Base-by-base conservation (phyloP, 2,329 filamentous ascomycete species). In the Sarocladium oryzae region DNA sequence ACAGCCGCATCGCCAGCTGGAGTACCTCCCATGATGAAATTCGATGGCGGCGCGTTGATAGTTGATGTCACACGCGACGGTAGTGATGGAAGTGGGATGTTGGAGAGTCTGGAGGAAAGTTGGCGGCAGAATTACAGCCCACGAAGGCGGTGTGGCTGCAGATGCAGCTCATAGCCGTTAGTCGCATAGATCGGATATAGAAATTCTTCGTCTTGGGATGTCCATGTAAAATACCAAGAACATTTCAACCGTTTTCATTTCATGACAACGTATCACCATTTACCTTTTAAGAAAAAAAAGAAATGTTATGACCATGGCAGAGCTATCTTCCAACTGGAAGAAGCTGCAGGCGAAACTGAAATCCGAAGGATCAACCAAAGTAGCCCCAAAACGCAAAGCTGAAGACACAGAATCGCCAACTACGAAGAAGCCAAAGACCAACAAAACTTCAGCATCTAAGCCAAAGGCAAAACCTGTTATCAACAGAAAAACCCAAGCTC, bases 291-390 rank as follows among this genome's bases (percentile, higher is more conserved):
- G 4, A 48, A 33, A 21, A 4, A 8, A 5, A 8, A 26, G 36
- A 46, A 21, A 51, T 40, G 37, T 35, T 30, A 38, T 36, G 33
- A 60, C 30, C 46, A 70, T 70, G 68, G 66, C 66, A 33, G 71
- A 71, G 59, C 67, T 85, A 30, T 85, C 82, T 11, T 82, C 79
- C 51, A 91, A 91, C 64, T 91, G 87, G 87, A 89, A 89, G 69
- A 85, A 79, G 69, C 75, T 91, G 51, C 86, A 89, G 69, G 78
- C 79, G 57, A 77, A 77, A 59, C 69, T 82, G 58, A 74, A 78
- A 61, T 64, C 72, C 36, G 72, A 76, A 53, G 65, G 70, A 24
- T 54, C 66, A n/a, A 60, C 66, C 15, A 60, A 64, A 15, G 53
- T 66, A n/a, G 56, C 69, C 67, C 50, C 66, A 13, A 74, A 75